These are phyloP conservation scores for Lithospermum erythrorhizon DNA, from an alignment of 257 asterid species.

Conservation along the genomic window DNA sequence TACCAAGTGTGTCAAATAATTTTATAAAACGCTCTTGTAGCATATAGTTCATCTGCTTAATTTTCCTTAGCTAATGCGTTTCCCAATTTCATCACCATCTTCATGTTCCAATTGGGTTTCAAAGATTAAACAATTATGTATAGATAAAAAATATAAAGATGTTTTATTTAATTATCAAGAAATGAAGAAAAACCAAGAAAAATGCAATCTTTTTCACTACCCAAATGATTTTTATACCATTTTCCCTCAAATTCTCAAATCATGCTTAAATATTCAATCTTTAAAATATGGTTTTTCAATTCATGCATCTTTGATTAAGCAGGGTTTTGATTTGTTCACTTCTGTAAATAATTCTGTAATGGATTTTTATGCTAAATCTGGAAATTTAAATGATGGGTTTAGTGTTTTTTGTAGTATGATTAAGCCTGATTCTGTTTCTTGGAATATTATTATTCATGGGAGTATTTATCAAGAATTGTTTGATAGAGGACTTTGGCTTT, in stretches of 20 bases:
- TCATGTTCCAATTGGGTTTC: slow-evolving; percentile 26
- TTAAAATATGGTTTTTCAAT: slow-evolving; percentile 35
- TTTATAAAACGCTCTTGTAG: too few species aligned
- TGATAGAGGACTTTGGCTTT: slow-evolving; percentile 40
- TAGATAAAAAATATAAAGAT: slow-evolving; percentile 45
- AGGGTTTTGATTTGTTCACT: slow-evolving; percentile 47
- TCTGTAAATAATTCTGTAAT: slow-evolving; percentile 56
- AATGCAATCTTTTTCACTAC: slow-evolving; percentile 16
- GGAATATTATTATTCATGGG: slow-evolving; percentile 72
- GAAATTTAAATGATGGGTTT: slow-evolving; percentile 34
- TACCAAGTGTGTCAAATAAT: too few species aligned
- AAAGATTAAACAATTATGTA: slow-evolving; percentile 35
- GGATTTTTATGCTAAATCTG: slow-evolving; percentile 64
- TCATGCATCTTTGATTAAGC: slow-evolving; percentile 56
- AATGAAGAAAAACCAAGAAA: slow-evolving; percentile 13
- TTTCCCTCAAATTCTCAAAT: slow-evolving; percentile 57
- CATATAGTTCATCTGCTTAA: too few species aligned
- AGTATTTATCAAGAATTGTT: slow-evolving; percentile 33
- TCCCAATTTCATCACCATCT: slow-evolving; percentile 20
- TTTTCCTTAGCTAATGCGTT: slow-evolving; percentile 19
- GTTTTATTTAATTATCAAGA: slow-evolving; percentile 35
- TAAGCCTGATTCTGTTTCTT: slow-evolving; percentile 57
- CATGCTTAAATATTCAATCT: slow-evolving; percentile 33
- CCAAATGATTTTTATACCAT: slow-evolving; percentile 22
- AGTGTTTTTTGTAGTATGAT: slow-evolving; percentile 36